Evolutionary conservation across 2,329 filamentous ascomycete species (phyloP), one percentile per base, ranked within the genome.

Genomic region (Aureobasidium sp.): DNA sequence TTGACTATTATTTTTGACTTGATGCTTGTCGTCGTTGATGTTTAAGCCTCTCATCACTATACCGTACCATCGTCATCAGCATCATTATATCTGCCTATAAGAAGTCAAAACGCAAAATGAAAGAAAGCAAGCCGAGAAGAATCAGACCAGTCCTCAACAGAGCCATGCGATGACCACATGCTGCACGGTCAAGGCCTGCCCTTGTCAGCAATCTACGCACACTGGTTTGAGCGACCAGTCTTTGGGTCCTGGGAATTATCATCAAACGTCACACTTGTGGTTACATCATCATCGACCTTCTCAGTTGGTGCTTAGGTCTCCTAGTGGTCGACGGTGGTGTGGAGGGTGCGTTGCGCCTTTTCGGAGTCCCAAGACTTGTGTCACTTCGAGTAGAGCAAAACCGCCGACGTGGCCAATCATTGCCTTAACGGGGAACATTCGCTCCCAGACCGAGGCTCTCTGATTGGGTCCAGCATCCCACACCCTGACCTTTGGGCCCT

Each of bases 271-370:
- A 54, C 50, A 41, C 27, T 42, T 37, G 25, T 5, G 11, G 29
- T 42, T 41, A 54, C 50, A 54, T 54, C 50, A 54, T 53, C 25
- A 36, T 54, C 37, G 36, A 42, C 50, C 50, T 42, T 54, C 50
- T 54, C 36, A 25, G n/a, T 54, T 32, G 42, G 50, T 54, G 50
- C 37, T 54, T 34, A 48, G 45, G 13, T 30, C 27, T 14, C 45
- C 45, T 5, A 30, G 49, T 37, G 13, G 37, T n/a, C 45, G 14
- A 21, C 21, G 21, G 21, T 21, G 8, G 45, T 30, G 45, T 41
- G 37, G 53, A 57, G 39, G 53, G 53, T 45, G 41, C 36, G 16
- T 57, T 45, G 39, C 53, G 29, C 50, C 37, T 3, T 42, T 54
- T 41, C 37, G 36, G 37, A 48, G 37, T 42, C 25, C 50, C 36